Base-by-base conservation (phyloP, 768 basidiomycete genomes). In the Boletus reticulatus region DNA sequence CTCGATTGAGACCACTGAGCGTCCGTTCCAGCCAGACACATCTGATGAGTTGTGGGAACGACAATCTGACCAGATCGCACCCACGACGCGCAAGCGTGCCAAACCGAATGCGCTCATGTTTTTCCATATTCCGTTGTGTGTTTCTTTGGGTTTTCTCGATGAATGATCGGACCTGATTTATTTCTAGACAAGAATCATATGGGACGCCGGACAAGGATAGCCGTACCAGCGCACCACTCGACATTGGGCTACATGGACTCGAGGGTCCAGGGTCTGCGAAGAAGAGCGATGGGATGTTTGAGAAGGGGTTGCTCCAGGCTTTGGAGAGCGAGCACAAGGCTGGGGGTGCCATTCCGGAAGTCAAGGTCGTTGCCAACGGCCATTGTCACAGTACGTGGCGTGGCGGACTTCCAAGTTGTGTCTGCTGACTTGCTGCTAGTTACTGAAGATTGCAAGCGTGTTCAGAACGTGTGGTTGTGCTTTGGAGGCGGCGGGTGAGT, bases 91-190 rank as follows among this genome's bases (percentile, higher is more conserved):
- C 63, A 78, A 76, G 52, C 77, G 94, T 4, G 92, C 90, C 5
- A 98, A 97, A 71, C 96, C 96, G 2, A 98, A 98, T 64, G 96
- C 93, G 0, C 71, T 98, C 62, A 91, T 93, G 89, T 97, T 96
- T 75, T 98, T 97, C 85, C 96, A 98, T 62, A 98, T 99, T 45
- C 96, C 96, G 49, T 67, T 98, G 88, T 92, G 67, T 20, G 87
- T 39, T 17, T 39, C n/a, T 10, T 1, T 8, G 9, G 38, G 13
- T 36, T 36, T 36, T 36, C n/a, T 39, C 6, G 4, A 6, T 9
- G 27, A 7, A 11, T 14, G 43, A 44, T 9, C 13, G 16, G 17
- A n/a, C 24, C 38, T 56, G 2, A 20, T 16, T 17, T 24, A 50
- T 8, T 34, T 41, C 14, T 60, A 92, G 90, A 32, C 84, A 82